phyloP scores from a whole-genome alignment of 1,284 basidiomycete genomes.

The Moniliophthora roreri region DNA sequence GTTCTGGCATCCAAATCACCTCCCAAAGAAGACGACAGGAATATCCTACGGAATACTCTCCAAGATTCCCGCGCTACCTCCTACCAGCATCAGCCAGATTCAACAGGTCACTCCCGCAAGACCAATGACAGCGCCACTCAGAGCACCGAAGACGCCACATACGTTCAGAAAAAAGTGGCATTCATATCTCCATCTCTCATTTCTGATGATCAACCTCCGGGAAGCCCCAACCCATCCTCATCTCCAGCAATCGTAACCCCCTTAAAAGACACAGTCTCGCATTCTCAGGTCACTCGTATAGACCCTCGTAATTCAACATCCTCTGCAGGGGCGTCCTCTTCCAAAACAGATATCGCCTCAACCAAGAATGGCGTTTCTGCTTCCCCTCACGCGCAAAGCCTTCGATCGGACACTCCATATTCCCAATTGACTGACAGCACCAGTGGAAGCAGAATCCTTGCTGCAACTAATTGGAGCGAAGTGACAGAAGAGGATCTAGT shows the following conservation, averaged over 20 bases:
- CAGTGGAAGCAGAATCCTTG: conserved; percentile 70
- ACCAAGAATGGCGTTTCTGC: conserved; percentile 31
- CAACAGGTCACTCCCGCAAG: conserved; percentile 54
- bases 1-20: conserved; percentile 21
- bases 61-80: conserved; percentile 16
- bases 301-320: conserved; percentile 69
- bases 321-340: conserved; percentile 44
- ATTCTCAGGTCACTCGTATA: conserved; percentile 72
- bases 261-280: conserved; percentile 66
- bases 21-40: neutral
- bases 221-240: conserved; percentile 33
- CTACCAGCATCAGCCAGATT: conserved; percentile 36
- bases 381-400: conserved; percentile 67
- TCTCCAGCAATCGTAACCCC: conserved; percentile 39
- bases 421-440: conserved; percentile 68
- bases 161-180: conserved; percentile 78
- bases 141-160: conserved; percentile 34
- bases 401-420: conserved; percentile 78
- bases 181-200: conserved; percentile 80
- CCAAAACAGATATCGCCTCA: conserved; percentile 43
- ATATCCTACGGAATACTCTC: conserved; percentile 11
- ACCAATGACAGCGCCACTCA: conserved; percentile 43
- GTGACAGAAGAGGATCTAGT: conserved; percentile 95
- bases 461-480: conserved; percentile 92
- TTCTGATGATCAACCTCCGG: conserved; percentile 35